Evolutionary conservation across 1,284 basidiomycete genomes (phyloP), one percentile per base, ranked within the genome.

Genomic region (Boletus mariae): DNA sequence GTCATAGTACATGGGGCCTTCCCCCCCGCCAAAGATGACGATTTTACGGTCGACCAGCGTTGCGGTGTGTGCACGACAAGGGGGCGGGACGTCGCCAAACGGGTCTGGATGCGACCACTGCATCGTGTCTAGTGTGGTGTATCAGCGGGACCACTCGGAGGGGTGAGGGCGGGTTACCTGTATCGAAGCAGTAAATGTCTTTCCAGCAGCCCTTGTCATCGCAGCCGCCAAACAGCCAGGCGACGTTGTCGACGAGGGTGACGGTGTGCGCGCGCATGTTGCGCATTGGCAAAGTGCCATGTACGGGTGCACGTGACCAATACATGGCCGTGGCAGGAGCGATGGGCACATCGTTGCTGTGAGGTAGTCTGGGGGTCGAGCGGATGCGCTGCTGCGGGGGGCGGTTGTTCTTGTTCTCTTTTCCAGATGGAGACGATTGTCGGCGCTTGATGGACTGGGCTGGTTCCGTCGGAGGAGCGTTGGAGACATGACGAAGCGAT

Each of bases 211-310:
- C 84, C 61, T 80, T 83, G 56, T 89, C 87, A 58, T 95, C 92
- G 58, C 90, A 92, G 1, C 94, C 94, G 6, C 94, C 94, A 63
- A 96, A 88, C 31, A 96, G 65, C 91, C 92, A 97, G 1, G 90
- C 87, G 25, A 83, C 74, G 51, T 85, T 83, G 55, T 93, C 92
- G 23, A 94, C 85, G 35, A 96, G 75, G 1, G 88, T 94, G 45
- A 88, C 86, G 8, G 82, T 92, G 67, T 95, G 93, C 2, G 92
- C 91, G 4, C 92, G 82, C 72, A 94, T 83, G 10, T 83, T 81
- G 58, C 86, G 83, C 59, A 77, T 79, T 2, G 92, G 92, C 44
- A 92, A 70, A 1, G 73, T 61, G 1, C 93, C 93, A 65, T 90
- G 89, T 7, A 89, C 85, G 0, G 93, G 89, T 1, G 91, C 86